Base-by-base conservation (phyloP, 805 yeast species). In the Candida manassasensis region DNA sequence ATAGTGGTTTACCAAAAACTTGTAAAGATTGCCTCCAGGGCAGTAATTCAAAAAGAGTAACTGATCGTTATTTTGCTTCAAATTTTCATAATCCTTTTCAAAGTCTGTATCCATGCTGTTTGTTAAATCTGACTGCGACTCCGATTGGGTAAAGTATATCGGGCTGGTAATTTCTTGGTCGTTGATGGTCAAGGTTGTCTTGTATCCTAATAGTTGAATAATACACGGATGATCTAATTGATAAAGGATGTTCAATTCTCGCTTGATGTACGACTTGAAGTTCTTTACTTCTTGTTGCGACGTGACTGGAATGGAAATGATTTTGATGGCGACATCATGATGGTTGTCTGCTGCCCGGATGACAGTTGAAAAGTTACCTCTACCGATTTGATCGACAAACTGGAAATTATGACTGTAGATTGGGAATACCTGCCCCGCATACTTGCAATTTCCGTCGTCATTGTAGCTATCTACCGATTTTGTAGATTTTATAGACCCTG, bases 1-100 rank as follows among this genome's bases (percentile, higher is more conserved):
- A 49, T 49, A 7, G 75, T 81, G 44, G 34, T 47, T 29, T 4
- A 45, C 11, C 30, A 55, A 73, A 40, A 85, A 72, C 22, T 79
- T 79, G 48, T 84, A 80, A 27, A 93, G 57, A 49, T 88, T 96
- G 3, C 97, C 97, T 4, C 97, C 97, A 4, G 65, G 55, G 47
- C 87, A 84, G 54, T 73, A 86, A 1, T 89, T 84, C 49, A 89
- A 66, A 27, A 83, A 81, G 57, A 89, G 71, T 38, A 42, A 44
- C 44, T 56, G 62, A 50, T 61, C 50, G 47, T 42, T 67, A 54
- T 49, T 53, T 38, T 19, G 24, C 19, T 41, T 37, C 5, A 49
- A 34, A 29, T 25, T 39, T 16, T 37, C 21, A 8, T 31, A 41
- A 26, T 52, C 55, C 12, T 24, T 24, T 10, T 38, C 42, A 13